These are phyloP conservation scores for Ustilago nuda DNA, from an alignment of 1,284 basidiomycete species.

Conservation along the genomic window DNA sequence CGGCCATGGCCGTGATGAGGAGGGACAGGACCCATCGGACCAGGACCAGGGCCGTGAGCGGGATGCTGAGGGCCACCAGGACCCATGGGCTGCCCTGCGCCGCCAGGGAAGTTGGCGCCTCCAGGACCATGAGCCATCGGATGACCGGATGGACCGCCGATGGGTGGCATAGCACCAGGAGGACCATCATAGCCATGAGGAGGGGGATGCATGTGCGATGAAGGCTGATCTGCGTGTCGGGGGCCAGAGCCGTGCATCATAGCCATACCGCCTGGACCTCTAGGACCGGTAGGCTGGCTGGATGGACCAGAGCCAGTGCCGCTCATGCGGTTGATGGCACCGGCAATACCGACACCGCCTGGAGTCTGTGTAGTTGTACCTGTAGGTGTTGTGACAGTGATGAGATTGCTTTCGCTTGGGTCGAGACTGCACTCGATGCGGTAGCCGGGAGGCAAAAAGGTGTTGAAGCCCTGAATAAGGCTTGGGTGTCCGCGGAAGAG, in stretches of 20 bases:
- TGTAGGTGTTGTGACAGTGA: conserved; percentile 93
- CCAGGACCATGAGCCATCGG: conserved; percentile 31
- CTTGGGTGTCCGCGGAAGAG: conserved; percentile 93
- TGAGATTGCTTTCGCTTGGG: conserved; percentile 77
- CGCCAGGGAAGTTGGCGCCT: conserved; percentile 27
- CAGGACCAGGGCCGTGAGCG: conserved; percentile 36
- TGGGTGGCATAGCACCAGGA: conserved; percentile 35
- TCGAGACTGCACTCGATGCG: conserved; percentile 86
- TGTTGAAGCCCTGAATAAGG: conserved; percentile 99
- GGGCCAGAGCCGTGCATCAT: conserved; percentile 44
- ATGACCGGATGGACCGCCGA: conserved; percentile 38
- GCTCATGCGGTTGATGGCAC: conserved; percentile 66
- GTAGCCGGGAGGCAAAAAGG: conserved; percentile 95
- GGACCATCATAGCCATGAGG: conserved; percentile 38
- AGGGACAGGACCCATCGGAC: conserved; percentile 37
- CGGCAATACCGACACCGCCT: conserved; percentile 64
- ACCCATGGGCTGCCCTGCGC: conserved; percentile 35
- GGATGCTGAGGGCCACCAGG: conserved; percentile 40
- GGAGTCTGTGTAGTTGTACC: conserved; percentile 78
- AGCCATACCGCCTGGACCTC: conserved; percentile 42
- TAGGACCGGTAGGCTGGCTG: conserved; percentile 26
- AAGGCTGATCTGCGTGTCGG: conserved; percentile 45
- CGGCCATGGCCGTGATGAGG: conserved; percentile 48
- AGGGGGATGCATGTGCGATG: conserved; percentile 45
- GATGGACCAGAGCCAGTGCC: conserved; percentile 26